Base-by-base conservation (phyloP, 441 rosid genomes). In the Melastoma candidum region DNA sequence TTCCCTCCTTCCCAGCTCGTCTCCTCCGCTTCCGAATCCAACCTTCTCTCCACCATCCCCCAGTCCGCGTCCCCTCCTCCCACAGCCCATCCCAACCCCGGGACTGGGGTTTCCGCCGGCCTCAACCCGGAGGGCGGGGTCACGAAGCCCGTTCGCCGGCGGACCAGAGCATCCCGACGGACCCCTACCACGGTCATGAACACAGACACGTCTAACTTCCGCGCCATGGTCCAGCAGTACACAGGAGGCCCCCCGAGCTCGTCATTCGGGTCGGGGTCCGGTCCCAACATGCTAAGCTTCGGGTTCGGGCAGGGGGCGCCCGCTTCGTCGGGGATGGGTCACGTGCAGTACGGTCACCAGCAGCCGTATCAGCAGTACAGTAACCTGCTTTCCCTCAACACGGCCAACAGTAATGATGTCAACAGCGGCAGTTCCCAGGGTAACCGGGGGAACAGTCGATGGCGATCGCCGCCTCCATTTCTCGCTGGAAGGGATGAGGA, bases 191-290 rank as follows among this genome's bases (percentile, higher is more conserved):
- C 97, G 7, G 68, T 87, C 48, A 69, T 90, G 46, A 87, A 78
- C 58, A 90, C 97, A 0, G 92, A 87, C 71, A 81, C 95, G 8
- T 12, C 90, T 1, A 90, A 90, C 54, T 90, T 90, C 63, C 72
- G 97, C 12, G 88, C 96, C 70, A 77, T 90, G 95, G 96, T 90
- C 24, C 97, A 90, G 24, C 97, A 87, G 26, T 90, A 77, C 71
- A 90, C 97, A 0, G 97, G 97, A 0, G 86, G 90, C n/a, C 95
- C 94, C n/a, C 95, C 94, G 6, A 73, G 65, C 2, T 78, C 87
- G 3, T 73, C 64, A 27, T 78, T 74, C 44, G 62, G 68, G 0
- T 12, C 73, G 1, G 72, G 66, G 3, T 14, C 71, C 2, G 11
- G 74, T 7, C 68, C 56, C 2, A 44, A 48, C 25, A 26, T 52